Base-by-base conservation (phyloP, 176 grass and related monocot genomes). In the Puya raimondii region DNA sequence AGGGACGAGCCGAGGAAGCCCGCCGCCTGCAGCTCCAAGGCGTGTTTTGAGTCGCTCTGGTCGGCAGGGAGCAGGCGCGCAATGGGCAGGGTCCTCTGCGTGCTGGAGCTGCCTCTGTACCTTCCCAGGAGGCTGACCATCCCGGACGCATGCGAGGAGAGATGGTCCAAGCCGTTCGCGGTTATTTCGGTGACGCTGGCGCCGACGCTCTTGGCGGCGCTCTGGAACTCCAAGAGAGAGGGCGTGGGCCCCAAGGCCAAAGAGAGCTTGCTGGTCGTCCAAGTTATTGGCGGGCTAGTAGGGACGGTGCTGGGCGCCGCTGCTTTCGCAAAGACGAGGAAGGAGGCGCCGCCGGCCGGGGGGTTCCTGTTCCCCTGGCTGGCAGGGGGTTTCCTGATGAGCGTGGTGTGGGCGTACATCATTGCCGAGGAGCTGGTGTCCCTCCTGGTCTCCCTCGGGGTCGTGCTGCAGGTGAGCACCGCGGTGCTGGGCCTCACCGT, bases 111-210 rank as follows among this genome's bases (percentile, higher is more conserved):
- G 5, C 76, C 84, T 14, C 72, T 96, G 6, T 78, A 18, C 5
- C 81, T 87, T 9, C 81, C 91, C 5, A 79, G 87, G 79, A 72
- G 73, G 64, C 29, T 96, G 63, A 96, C 84, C 12, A 90, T 96
- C 51, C 91, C 87, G 48, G 84, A 90, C 76, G 73, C 76, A 9
- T 85, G 65, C 80, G 64, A 83, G 54, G 79, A 85, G 70, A 81
- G 84, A 11, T 96, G 91, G 87, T 90, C 66, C 65, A 96, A 85
- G 68, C 73, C 84, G 67, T 18, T 64, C 18, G 84, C 79, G 54
- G 87, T 90, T 50, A 63, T 76, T 47, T 75, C 86, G 3, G 84
- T 72, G 18, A 71, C 81, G 66, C 54, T 90, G 1, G 81, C 87
- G 18, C 87, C 87, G 1, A 0, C 84, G n/a, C 69, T 96, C 63